Evolutionary conservation across 768 basidiomycete species (phyloP).

Genomic region (Sarcodon sp.): DNA sequence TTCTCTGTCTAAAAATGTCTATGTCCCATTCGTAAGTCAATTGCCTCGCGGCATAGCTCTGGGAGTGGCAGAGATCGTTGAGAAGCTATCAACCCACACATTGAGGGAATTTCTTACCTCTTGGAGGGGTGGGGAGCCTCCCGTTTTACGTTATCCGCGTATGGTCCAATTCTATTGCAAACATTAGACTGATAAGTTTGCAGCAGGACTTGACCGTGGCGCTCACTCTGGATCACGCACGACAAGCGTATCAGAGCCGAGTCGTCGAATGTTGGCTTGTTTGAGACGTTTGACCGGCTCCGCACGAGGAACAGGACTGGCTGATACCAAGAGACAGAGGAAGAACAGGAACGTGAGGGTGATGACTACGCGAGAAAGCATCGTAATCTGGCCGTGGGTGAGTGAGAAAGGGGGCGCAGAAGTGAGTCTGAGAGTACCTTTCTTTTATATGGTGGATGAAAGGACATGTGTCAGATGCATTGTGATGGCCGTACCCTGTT

Average conservation of each 20-base stretch:
- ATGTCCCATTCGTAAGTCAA: too few species aligned
- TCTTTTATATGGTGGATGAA: background rate
- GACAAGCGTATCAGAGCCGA: background rate
- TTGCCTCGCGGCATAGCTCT: too few species aligned
- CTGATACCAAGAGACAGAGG: background rate
- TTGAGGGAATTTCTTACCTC: too few species aligned
- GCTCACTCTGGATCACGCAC: background rate
- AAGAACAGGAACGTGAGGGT: background rate
- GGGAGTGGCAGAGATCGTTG: too few species aligned
- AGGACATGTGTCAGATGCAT: background rate
- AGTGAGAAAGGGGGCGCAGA: background rate
- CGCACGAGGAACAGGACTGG: background rate
- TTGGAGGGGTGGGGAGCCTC: too few species aligned
- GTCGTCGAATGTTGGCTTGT: background rate
- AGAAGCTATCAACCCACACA: too few species aligned
- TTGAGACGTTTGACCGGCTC: background rate
- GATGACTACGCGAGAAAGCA: background rate
- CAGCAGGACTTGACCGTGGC: background rate
- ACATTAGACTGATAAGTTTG: background rate
- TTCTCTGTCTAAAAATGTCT: too few species aligned
- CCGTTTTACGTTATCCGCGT: too few species aligned
- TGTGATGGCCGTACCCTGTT: too few species aligned
- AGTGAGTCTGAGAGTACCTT: background rate
- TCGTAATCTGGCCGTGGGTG: background rate
- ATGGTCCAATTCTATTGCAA: background rate